Conservation (phyloP, 768 basidiomycete genomes). For the Termitomyces sp. region DNA sequence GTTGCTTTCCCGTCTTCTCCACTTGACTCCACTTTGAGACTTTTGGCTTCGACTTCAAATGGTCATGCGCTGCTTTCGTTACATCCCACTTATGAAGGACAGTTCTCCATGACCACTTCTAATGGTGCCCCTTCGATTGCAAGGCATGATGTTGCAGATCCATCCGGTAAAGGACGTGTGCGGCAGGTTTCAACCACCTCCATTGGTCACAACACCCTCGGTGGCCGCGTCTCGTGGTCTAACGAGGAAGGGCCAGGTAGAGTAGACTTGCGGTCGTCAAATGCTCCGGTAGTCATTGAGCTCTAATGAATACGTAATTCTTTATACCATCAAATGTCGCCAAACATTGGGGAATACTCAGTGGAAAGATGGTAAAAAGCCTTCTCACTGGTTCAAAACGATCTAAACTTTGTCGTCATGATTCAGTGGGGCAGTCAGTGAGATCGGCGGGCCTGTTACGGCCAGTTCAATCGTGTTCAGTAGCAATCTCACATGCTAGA, state of each 20-base stretch:
- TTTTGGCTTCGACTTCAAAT: conserved; percentile 33
- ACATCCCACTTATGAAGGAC: conserved; percentile 38
- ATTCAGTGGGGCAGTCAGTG: too few relatives aligned
- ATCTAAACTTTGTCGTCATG: too few relatives aligned
- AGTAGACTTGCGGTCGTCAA: conserved; percentile 16
- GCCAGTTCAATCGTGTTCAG: background rate
- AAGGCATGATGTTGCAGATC: conserved; percentile 20
- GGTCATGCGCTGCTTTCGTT: conserved; percentile 30
- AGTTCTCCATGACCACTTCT: conserved; percentile 24
- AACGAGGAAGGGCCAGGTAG: conserved; percentile 16
- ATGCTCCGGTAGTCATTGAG: conserved; percentile 16
- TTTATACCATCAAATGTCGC: background rate
- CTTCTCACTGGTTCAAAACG: background rate
- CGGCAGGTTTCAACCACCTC: conserved; percentile 13
- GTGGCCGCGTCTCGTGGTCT: conserved; percentile 21
- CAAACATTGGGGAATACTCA: background rate
- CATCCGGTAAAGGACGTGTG: conserved; percentile 23
- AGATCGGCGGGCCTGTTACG: background rate
- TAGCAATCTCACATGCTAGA: background rate
- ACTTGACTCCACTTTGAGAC: conserved; percentile 31
- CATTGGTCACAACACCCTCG: conserved; percentile 4
- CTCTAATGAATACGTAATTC: conserved; percentile 7
- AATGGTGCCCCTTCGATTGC: conserved; percentile 9
- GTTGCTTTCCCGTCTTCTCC: conserved; percentile 33
- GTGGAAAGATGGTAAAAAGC: background rate